phyloP scores from a whole-genome alignment of 768 basidiomycete species.

The Grammothele lineata region DNA sequence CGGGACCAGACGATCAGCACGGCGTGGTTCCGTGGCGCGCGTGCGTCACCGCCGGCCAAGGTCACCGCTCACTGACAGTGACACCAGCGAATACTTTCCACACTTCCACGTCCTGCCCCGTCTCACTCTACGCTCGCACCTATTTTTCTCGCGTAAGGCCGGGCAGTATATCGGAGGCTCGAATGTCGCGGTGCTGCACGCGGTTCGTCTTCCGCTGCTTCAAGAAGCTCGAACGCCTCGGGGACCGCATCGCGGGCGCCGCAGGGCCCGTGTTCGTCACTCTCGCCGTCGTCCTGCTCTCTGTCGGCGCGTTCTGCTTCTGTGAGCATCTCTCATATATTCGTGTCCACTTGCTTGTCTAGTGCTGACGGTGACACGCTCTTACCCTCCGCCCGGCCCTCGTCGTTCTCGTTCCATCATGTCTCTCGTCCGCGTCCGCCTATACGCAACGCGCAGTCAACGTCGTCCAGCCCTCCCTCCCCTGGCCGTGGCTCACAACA shows the following conservation, averaged over 20 bases:
- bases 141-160: too few species aligned
- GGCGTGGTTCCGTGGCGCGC: too few species aligned
- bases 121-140: too few species aligned
- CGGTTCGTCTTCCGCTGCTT: slow-evolving; percentile 53
- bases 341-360: background rate
- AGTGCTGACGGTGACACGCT: background rate
- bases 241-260: slow-evolving; percentile 79
- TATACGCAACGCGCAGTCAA: slow-evolving; percentile 72
- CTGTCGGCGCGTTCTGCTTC: slow-evolving; percentile 68
- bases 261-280: slow-evolving; percentile 89
- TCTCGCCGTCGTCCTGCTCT: slow-evolving; percentile 72
- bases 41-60: background rate
- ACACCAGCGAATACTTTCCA: too few species aligned
- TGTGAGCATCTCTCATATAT: slow-evolving; percentile 50
- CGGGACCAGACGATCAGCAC: too few species aligned
- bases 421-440: too few species aligned
- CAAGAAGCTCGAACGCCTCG: slow-evolving; percentile 64
- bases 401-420: too few species aligned
- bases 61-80: too few species aligned
- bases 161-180: too few species aligned
- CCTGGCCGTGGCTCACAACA: slow-evolving; percentile 52
- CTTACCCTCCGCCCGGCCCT: background rate
- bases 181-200: slow-evolving; percentile 19
- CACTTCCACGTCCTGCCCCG: too few species aligned
- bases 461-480: slow-evolving; percentile 65